Evolutionary conservation across 2,329 filamentous ascomycete genomes (phyloP), one percentile per base, ranked within the genome.

Genomic region (Sclerotinia borealis): DNA sequence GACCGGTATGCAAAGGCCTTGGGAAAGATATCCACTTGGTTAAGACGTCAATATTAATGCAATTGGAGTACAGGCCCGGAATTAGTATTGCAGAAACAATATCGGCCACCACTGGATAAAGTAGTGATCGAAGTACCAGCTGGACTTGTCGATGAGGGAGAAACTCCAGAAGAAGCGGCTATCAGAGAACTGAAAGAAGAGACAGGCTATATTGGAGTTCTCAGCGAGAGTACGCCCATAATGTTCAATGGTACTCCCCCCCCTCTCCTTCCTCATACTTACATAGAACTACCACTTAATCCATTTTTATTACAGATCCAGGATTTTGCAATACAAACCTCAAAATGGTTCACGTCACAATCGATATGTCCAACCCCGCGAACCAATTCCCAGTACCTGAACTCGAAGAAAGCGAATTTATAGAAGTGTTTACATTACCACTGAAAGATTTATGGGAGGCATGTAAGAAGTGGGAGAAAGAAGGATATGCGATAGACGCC

Each of bases 291-390:
- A 22, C 36, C 52, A 11, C 48, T 29, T 45, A 37, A 48, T 11
- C 15, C 2, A 15, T 9, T 9, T 2, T 13, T 4, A 17, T 43
- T 19, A 15, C 63, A 80, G 81, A 87, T 71, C 84, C 85, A 4
- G 85, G 84, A 13, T 86, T 88, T 73, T 87, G 84, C 74, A 88
- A 86, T 72, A 88, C 85, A 6, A 89, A 87, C 69, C 76, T 87
- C 48, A 80, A 82, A 41, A 81, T 82, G 75, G 74, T 83, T 3
- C 80, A 82, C 61, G 74, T 82, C 22, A 77, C 76, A 5, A 75
- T 83, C 65, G 79, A 82, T 66, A 74, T 81, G 67, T 75, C 76
- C 1, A 69, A 74, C 6, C 74, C 77, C 1, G 75, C 75, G 63
- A 83, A 83, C 66, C 75, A 79, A 65, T 76, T 79, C 39, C 77